phyloP scores from a whole-genome alignment of 306 rosid genomes.

The Cucurbita pepo region DNA sequence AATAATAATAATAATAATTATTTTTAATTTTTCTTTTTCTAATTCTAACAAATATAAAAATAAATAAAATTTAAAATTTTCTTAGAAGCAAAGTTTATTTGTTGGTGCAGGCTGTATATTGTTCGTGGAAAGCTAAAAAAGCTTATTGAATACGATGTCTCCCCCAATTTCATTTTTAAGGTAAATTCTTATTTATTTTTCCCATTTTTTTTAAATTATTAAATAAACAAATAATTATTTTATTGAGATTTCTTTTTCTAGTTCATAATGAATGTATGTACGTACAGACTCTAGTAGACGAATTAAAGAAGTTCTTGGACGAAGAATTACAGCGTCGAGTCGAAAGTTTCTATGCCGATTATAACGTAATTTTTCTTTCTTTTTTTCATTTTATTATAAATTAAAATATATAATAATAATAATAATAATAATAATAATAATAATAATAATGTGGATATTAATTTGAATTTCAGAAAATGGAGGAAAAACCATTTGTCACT shows the following conservation, averaged over 20 bases:
- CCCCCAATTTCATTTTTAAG: constrained; percentile 43
- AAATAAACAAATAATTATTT: too few relatives aligned
- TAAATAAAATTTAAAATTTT: too few relatives aligned
- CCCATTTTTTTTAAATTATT: not conserved
- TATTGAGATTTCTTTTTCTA: too few relatives aligned
- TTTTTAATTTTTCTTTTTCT: too few relatives aligned
- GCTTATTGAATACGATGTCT: constrained; percentile 39
- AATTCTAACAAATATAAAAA: too few relatives aligned
- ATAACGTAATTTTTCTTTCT: constrained; percentile 25
- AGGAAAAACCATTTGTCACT: constrained; percentile 24
- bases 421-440: not conserved
- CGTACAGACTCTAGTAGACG: constrained; percentile 30
- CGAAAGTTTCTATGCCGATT: constrained; percentile 36
- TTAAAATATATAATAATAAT: not conserved
- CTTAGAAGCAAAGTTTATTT: not conserved
- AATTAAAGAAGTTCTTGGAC: constrained; percentile 24
- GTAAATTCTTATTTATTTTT: constrained; percentile 10
- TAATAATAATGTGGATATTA: not conserved
- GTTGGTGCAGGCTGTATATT: constrained; percentile 29
- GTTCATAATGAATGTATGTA: not conserved
- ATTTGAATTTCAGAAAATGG: constrained; percentile 18
- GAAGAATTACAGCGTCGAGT: constrained; percentile 18
- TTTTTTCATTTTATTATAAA: not conserved
- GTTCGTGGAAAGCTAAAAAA: constrained; percentile 55
- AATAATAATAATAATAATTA: too few relatives aligned